A percentile compares a stretch with the other conserved stretches of the same genome.
Evolutionary conservation across 805 yeast species (phyloP).

Genomic region (Wickerhamomyces hampshirensis): DNA sequence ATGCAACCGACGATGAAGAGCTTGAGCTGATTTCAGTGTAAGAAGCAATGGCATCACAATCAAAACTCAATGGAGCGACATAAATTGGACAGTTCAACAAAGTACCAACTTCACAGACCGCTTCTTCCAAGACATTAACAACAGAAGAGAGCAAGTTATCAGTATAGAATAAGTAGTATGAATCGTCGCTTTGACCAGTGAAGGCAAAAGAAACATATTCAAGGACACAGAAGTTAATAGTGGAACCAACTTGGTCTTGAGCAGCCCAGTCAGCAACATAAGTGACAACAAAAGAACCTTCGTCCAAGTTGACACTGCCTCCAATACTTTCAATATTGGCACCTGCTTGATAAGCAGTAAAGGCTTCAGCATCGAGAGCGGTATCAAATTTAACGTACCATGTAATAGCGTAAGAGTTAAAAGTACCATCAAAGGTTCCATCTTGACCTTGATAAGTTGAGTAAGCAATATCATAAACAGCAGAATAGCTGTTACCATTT

Average conservation of each 20-base stretch:
- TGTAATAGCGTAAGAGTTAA: slow-evolving; percentile 2
- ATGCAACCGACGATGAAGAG: background rate
- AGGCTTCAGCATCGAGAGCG: slow-evolving; percentile 4
- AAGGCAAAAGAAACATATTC: slow-evolving; percentile 8
- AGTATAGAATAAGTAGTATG: slow-evolving; percentile 6
- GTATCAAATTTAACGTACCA: slow-evolving; percentile 8
- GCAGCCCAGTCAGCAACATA: slow-evolving; percentile 1
- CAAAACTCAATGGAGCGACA: background rate
- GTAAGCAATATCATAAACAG: background rate
- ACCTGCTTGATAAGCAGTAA: slow-evolving; percentile 4
- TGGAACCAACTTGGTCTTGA: background rate
- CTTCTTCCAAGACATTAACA: slow-evolving; percentile 1
- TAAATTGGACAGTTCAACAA: slow-evolving; percentile 3
- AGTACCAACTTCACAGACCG: background rate
- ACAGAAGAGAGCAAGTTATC: slow-evolving; percentile 6
- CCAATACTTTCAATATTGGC: background rate
- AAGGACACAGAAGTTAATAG: background rate
- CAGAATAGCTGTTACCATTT: background rate
- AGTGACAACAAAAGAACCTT: slow-evolving; percentile 4
- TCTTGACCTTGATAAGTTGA: background rate
- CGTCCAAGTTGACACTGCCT: slow-evolving; percentile 10
- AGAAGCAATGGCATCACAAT: slow-evolving; percentile 1
- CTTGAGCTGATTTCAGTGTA: background rate
- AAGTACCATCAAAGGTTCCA: background rate
- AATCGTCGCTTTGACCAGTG: slow-evolving; percentile 1